Conservation (phyloP, 805 yeast genomes). For the Kodamaea nitidulidarum region DNA sequence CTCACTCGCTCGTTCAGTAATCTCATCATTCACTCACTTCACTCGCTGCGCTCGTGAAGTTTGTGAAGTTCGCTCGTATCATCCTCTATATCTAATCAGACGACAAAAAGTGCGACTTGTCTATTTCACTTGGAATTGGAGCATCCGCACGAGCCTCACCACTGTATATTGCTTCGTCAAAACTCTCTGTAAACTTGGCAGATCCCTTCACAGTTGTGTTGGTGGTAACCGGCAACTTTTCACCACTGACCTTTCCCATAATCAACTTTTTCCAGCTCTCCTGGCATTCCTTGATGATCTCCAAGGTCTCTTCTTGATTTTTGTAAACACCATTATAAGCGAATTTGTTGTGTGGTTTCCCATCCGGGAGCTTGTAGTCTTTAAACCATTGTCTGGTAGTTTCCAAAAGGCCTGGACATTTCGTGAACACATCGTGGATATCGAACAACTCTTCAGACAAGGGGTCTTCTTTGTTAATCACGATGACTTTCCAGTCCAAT, state of each 20-base stretch:
- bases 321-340: conserved; percentile 95
- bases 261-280: conserved; percentile 81
- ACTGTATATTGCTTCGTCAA: conserved; percentile 16
- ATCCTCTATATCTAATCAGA: not conserved
- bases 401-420: conserved; percentile 88
- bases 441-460: conserved; percentile 83
- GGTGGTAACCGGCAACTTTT: conserved; percentile 18
- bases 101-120: conserved; percentile 10
- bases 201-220: conserved; percentile 36
- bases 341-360: conserved; percentile 93
- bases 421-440: conserved; percentile 83
- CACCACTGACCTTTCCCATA: conserved; percentile 47
- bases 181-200: conserved; percentile 21
- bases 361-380: conserved; percentile 96
- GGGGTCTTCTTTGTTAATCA: conserved; percentile 78
- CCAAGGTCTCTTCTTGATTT: conserved; percentile 80
- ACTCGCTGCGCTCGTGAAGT: too few relatives aligned
- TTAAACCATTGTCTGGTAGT: conserved; percentile 98
- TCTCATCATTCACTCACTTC: too few relatives aligned
- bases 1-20: too few relatives aligned
- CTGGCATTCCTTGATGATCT: conserved; percentile 74
- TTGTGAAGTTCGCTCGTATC: too few relatives aligned
- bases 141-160: conserved; percentile 22
- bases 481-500: conserved; percentile 90
- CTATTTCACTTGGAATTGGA: conserved; percentile 36